phyloP scores from a whole-genome alignment of 257 asterid species.

The Thymus mandschuricus region DNA sequence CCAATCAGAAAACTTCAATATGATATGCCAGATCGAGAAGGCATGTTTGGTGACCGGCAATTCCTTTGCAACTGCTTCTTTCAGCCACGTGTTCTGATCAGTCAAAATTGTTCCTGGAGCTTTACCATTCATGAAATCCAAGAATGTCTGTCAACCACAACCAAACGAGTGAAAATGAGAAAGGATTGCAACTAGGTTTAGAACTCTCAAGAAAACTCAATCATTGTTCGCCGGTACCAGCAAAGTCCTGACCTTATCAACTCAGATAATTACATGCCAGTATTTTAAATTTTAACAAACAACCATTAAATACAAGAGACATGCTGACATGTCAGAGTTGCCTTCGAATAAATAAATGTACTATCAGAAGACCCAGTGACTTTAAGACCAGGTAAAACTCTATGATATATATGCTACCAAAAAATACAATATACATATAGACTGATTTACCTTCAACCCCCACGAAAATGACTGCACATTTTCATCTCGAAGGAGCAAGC shows the following conservation, averaged over 20 bases:
- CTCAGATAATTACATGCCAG: no score
- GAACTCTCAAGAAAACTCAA: not conserved
- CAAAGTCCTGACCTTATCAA: conserved; percentile 2
- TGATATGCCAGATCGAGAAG: conserved; percentile 60
- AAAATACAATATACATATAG: no score
- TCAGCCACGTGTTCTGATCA: conserved; percentile 64
- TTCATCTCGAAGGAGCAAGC: conserved; percentile 67
- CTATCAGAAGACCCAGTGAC: no score
- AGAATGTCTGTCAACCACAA: conserved; percentile 46
- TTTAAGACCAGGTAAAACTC: no score
- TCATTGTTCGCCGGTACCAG: not conserved
- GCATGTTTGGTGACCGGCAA: conserved; percentile 64
- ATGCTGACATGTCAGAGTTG: no score
- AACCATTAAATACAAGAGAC: no score
- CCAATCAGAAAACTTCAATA: conserved; percentile 61
- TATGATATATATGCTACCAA: no score
- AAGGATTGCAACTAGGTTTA: conserved; percentile 14
- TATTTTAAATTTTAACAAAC: no score
- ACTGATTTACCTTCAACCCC: conserved; percentile 53
- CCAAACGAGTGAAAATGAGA: conserved; percentile 16
- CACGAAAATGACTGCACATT: conserved; percentile 62
- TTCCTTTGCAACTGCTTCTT: conserved; percentile 55
- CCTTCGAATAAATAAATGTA: no score
- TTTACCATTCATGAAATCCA: conserved; percentile 60
- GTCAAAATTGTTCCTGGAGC: conserved; percentile 60